Conservation (phyloP, 73 alveolate species). For the Paramecium sexaurelia region DNA sequence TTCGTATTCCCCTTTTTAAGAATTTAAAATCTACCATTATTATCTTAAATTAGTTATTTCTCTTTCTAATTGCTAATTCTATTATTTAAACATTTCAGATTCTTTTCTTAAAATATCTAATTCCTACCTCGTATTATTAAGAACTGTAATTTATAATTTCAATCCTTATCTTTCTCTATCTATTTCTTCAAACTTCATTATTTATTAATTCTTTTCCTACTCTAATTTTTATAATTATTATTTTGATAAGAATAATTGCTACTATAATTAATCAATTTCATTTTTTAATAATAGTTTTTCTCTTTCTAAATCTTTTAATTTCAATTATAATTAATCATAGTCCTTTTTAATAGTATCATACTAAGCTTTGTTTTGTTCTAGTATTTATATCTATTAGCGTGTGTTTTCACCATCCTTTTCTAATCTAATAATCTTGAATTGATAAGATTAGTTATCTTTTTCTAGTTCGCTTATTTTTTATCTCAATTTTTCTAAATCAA, state of each 20-base stretch:
- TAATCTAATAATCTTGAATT: not conserved
- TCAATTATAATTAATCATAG: not conserved
- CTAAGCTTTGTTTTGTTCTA: not conserved
- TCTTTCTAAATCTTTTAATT: not conserved
- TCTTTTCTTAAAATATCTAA: not conserved
- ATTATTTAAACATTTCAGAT: not conserved
- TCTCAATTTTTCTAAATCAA: not conserved
- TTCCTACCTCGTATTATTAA: not conserved
- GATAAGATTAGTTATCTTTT: not conserved
- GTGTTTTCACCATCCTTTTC: not conserved
- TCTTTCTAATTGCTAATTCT: not conserved
- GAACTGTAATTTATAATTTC: not conserved
- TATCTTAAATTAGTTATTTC: not conserved
- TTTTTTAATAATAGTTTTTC: not conserved
- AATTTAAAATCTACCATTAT: not conserved
- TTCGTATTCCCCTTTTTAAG: not conserved
- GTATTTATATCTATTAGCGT: not conserved
- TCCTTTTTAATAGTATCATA: not conserved
- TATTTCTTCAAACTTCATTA: not conserved
- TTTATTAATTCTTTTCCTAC: not conserved
- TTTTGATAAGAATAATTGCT: not conserved
- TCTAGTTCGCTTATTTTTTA: not conserved
- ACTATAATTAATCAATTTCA: not conserved
- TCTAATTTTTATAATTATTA: not conserved
- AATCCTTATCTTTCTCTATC: not conserved